phyloP scores from a whole-genome alignment of 2,329 filamentous ascomycete genomes.

The Basipetospora chlamydospora region DNA sequence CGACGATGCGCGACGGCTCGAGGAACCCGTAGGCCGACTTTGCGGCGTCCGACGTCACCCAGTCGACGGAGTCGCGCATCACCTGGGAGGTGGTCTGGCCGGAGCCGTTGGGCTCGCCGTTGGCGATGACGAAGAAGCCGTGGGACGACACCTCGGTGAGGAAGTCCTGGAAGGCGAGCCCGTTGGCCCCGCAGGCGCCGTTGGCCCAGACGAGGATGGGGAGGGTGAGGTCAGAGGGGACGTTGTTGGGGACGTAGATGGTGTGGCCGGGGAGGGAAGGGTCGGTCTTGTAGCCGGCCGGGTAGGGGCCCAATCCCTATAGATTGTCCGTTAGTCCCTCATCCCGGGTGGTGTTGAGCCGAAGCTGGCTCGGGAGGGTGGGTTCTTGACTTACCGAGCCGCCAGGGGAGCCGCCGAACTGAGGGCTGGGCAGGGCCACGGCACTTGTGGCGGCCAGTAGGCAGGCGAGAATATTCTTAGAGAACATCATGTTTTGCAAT shows the following conservation, averaged over 20 bases:
- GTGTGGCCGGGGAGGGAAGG: neutral
- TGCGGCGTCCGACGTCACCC: neutral
- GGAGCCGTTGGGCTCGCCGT: neutral
- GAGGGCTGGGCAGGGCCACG: too few species aligned
- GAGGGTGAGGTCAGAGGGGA: neutral
- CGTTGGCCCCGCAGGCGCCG: neutral
- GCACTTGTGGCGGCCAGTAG: too few species aligned
- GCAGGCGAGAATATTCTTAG: too few species aligned
- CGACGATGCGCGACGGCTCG: neutral
- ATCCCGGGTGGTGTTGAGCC: too few species aligned
- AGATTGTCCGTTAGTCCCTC: too few species aligned
- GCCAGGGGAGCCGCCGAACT: too few species aligned
- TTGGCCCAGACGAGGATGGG: slow-evolving; percentile 2
- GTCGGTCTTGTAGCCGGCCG: neutral
- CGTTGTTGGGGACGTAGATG: neutral
- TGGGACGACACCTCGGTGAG: slow-evolving; percentile 2
- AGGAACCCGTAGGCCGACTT: neutral
- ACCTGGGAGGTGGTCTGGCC: neutral
- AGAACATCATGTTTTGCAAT: too few species aligned
- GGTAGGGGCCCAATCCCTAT: neutral
- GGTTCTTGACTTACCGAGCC: too few species aligned
- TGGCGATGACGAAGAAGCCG: slow-evolving; percentile 1
- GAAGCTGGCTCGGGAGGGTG: too few species aligned
- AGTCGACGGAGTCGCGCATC: neutral
- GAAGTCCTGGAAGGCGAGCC: neutral